These are phyloP conservation scores for Fusarium marasasianum DNA, from an alignment of 2,329 filamentous ascomycete genomes.

Conservation along the genomic window DNA sequence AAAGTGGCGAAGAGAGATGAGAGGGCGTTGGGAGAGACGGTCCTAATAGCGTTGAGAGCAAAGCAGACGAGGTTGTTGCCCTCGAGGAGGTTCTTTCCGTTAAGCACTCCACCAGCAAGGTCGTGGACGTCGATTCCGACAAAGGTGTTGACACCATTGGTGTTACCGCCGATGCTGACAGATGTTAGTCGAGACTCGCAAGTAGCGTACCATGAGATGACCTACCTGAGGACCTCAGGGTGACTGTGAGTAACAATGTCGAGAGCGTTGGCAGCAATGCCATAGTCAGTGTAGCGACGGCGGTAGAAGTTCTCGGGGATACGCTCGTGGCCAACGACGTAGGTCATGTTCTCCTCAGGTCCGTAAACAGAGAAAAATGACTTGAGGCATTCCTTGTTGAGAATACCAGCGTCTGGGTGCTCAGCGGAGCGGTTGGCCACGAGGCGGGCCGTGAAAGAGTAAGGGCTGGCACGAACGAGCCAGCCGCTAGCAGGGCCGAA, in stretches of 20 bases:
- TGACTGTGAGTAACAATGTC: constrained; percentile 54
- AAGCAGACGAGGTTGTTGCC: constrained; percentile 59
- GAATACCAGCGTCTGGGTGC: constrained; percentile 46
- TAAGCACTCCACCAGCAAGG: constrained; percentile 57
- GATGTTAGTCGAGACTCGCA: background rate
- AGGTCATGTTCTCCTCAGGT: constrained; percentile 49
- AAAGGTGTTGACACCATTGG: constrained; percentile 60
- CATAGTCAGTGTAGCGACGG: constrained; percentile 54
- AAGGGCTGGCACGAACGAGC: constrained; percentile 59
- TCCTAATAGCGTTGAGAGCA: constrained; percentile 50
- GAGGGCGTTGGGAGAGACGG: constrained; percentile 54
- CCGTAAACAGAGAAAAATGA: constrained; percentile 58
- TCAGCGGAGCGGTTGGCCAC: constrained; percentile 56
- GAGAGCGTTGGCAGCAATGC: constrained; percentile 52
- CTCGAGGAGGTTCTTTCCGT: constrained; percentile 51
- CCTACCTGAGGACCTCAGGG: constrained; percentile 49
- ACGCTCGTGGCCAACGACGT: constrained; percentile 59
- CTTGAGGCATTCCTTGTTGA: constrained; percentile 50
- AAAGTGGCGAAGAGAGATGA: constrained; percentile 50
- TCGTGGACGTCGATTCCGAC: constrained; percentile 55
- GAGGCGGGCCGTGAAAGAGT: constrained; percentile 54
- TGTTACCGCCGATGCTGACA: constrained; percentile 60
- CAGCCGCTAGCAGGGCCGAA: constrained; percentile 62
- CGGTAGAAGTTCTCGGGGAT: constrained; percentile 64
- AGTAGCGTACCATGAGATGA: background rate